These are phyloP conservation scores for Trichosporon coremiiforme DNA, from an alignment of 1,284 basidiomycete species.

Conservation along the genomic window DNA sequence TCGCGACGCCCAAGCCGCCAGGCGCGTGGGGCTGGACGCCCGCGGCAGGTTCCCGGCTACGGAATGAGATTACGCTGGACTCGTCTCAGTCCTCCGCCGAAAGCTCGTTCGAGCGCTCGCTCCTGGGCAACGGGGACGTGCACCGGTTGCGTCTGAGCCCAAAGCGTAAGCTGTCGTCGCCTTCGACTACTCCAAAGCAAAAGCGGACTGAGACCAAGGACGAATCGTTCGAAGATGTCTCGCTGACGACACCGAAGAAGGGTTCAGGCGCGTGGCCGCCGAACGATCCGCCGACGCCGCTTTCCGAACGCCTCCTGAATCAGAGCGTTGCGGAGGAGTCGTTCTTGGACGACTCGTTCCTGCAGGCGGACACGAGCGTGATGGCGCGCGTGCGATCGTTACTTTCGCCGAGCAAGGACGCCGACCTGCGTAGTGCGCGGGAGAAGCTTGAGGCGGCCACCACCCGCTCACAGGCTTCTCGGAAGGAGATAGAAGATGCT, in stretches of 20 bases:
- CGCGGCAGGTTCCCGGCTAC: slow-evolving; percentile 18
- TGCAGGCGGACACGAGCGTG: slow-evolving; percentile 9
- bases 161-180: not conserved
- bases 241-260: not conserved
- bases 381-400: slow-evolving; percentile 7
- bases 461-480: slow-evolving; percentile 17
- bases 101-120: slow-evolving; percentile 23
- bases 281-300: not conserved
- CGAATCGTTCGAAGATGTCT: not conserved
- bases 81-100: slow-evolving; percentile 25
- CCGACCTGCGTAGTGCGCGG: slow-evolving; percentile 23
- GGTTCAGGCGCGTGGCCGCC: not conserved
- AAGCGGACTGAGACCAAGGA: too few relatives aligned
- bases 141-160: not conserved
- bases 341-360: not conserved
- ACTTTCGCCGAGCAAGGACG: slow-evolving; percentile 5
- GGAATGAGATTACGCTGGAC: slow-evolving; percentile 32
- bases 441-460: slow-evolving; percentile 24
- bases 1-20: slow-evolving; percentile 19
- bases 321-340: not conserved
- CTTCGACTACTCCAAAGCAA: too few relatives aligned
- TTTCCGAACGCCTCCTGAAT: not conserved
- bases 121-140: not conserved
- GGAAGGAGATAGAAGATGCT: slow-evolving; percentile 18
- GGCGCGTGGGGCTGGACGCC: slow-evolving; percentile 17